Conservation (phyloP, 768 basidiomycete genomes). For the Lepiota venenata region DNA sequence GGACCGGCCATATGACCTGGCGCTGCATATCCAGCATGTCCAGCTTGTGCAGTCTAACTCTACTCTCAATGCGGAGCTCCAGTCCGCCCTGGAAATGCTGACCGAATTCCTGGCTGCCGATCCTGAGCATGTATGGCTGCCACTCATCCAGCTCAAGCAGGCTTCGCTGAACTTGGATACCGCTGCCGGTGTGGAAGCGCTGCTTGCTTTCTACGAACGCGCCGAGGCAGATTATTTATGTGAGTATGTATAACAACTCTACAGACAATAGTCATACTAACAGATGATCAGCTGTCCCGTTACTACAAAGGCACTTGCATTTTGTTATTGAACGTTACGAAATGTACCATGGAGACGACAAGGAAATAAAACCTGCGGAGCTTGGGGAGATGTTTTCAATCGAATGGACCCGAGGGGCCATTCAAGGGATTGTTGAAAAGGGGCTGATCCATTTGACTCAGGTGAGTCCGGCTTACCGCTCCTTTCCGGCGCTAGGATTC, state of each 20-base stretch:
- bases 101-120: constrained; percentile 58
- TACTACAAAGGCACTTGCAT: constrained; percentile 66
- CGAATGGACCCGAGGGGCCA: constrained; percentile 55
- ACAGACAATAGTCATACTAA: not conserved
- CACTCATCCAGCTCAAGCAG: constrained; percentile 55
- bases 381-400: constrained; percentile 59
- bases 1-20: constrained; percentile 56
- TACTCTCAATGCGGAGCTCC: constrained; percentile 56
- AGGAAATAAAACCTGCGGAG: constrained; percentile 41
- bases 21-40: constrained; percentile 67
- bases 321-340: constrained; percentile 48
- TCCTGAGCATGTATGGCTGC: constrained; percentile 68
- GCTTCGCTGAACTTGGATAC: constrained; percentile 49
- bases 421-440: constrained; percentile 50
- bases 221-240: constrained; percentile 81
- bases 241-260: constrained; percentile 39
- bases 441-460: constrained; percentile 61
- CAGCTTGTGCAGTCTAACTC: constrained; percentile 51
- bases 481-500: not conserved
- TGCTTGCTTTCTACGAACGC: constrained; percentile 58
- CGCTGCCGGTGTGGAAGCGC: constrained; percentile 44
- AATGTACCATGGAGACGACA: constrained; percentile 34
- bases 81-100: constrained; percentile 65
- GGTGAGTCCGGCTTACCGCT: constrained; percentile 31
- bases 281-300: constrained; percentile 58